These are phyloP conservation scores for Phaeodactylum tricornutum DNA, from an alignment of 108 stramenopile species.

Conservation along the genomic window DNA sequence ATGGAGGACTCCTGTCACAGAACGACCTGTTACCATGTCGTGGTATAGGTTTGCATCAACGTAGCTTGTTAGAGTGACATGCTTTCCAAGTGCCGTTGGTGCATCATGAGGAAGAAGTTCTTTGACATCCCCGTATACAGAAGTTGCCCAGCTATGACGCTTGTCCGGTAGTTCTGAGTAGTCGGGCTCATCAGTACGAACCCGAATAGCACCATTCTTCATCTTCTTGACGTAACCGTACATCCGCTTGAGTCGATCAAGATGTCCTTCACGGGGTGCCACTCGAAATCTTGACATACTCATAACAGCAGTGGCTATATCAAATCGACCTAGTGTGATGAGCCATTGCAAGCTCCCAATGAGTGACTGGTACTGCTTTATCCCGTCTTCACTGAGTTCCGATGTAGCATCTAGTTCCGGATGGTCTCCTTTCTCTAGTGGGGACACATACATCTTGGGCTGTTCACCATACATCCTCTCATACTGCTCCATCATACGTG, in stretches of 20 bases:
- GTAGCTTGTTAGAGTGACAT: constrained; percentile 2
- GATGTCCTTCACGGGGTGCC: constrained; percentile 16
- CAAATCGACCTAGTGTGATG: constrained; percentile 12
- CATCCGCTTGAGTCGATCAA: constrained; percentile 16
- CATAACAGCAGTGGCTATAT: constrained; percentile 7
- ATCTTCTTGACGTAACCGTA: constrained; percentile 19
- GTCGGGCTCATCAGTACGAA: not conserved
- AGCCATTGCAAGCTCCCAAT: constrained; percentile 19
- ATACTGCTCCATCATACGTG: constrained; percentile 2
- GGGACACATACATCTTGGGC: constrained; percentile 9
- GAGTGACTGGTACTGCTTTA: constrained; percentile 10
- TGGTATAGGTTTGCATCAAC: constrained; percentile 16
- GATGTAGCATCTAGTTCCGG: constrained; percentile 12
- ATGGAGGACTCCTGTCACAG: constrained; percentile 10
- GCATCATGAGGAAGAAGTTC: constrained; percentile 5
- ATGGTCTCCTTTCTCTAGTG: constrained; percentile 13
- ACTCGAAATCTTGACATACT: constrained; percentile 4
- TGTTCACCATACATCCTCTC: constrained; percentile 16
- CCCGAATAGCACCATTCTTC: constrained; percentile 6
- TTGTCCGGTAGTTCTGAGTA: not conserved
- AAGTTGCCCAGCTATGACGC: not conserved
- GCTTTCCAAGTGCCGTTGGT: constrained; percentile 6
- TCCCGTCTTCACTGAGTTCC: not conserved
- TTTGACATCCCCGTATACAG: constrained; percentile 7
- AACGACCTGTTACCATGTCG: constrained; percentile 5